A percentile compares a stretch with the other conserved stretches of the same genome.
Evolutionary conservation across 768 basidiomycete species (phyloP).

Genomic region (Lyophyllum atratum): DNA sequence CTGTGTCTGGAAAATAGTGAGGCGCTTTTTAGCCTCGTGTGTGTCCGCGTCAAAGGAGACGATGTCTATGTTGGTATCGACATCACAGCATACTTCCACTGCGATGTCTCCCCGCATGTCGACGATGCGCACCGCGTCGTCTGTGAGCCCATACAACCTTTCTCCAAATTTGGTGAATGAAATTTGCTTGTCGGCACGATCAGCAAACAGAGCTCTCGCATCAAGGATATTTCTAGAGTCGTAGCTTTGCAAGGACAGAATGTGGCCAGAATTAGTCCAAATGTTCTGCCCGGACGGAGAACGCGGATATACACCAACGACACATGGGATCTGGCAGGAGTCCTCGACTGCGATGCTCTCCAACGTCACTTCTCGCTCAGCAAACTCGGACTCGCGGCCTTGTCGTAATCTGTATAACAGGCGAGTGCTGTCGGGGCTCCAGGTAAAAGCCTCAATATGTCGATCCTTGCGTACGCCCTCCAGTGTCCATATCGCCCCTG

Average conservation of each 20-base stretch:
- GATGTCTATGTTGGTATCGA: slow-evolving; percentile 39
- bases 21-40: slow-evolving; percentile 8
- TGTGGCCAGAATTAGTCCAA: slow-evolving; percentile 29
- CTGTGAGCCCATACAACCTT: slow-evolving; percentile 28
- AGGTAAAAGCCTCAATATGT: slow-evolving; percentile 32
- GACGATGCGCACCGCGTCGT: slow-evolving; percentile 37
- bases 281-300: slow-evolving; percentile 34
- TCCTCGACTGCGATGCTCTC: slow-evolving; percentile 25
- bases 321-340: slow-evolving; percentile 13
- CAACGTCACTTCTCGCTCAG: slow-evolving; percentile 29
- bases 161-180: slow-evolving; percentile 6
- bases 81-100: slow-evolving; percentile 42
- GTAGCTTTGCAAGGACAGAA: slow-evolving; percentile 31
- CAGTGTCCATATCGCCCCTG: slow-evolving; percentile 19
- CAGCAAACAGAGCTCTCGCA: slow-evolving; percentile 30
- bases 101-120: slow-evolving; percentile 30
- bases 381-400: slow-evolving; percentile 28
- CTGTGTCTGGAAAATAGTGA: slow-evolving; percentile 31
- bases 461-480: slow-evolving; percentile 23
- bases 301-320: slow-evolving; percentile 29
- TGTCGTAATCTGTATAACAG: slow-evolving; percentile 31
- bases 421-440: slow-evolving; percentile 32
- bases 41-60: slow-evolving; percentile 22
- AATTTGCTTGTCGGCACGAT: slow-evolving; percentile 14
- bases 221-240: slow-evolving; percentile 30